These are phyloP conservation scores for Phytopythium sindhum DNA, from an alignment of 352 stramenopile genomes.

Conservation along the genomic window DNA sequence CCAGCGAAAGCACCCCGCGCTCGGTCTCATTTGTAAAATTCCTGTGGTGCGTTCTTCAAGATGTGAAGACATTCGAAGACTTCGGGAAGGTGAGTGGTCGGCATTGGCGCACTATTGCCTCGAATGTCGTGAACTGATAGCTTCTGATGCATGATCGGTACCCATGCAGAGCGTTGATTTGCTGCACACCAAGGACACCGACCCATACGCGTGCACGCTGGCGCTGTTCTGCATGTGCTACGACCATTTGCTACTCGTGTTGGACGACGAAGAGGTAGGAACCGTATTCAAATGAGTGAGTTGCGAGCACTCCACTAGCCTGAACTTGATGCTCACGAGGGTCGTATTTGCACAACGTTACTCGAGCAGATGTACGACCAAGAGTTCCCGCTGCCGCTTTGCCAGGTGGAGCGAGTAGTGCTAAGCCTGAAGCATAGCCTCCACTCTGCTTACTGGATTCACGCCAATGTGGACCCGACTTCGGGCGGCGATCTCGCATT, in stretches of 20 bases:
- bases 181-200: conserved; percentile 29
- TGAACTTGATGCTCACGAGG: conserved; percentile 1
- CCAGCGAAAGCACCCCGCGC: conserved; percentile 1
- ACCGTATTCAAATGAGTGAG: neutral
- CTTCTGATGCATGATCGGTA: conserved; percentile 16
- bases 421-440: conserved; percentile 54
- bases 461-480: conserved; percentile 25
- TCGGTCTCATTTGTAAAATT: conserved; percentile 41
- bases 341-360: neutral
- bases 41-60: conserved; percentile 63
- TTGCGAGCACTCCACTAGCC: neutral
- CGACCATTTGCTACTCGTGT: conserved; percentile 56
- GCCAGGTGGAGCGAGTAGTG: conserved; percentile 62
- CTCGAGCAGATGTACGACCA: conserved; percentile 56
- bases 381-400: conserved; percentile 60
- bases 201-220: conserved; percentile 47
- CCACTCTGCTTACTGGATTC: conserved; percentile 49
- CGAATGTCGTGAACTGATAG: neutral
- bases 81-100: conserved; percentile 34
- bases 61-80: conserved; percentile 47
- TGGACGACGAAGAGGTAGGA: conserved; percentile 69
- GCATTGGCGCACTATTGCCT: neutral
- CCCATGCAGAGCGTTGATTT: conserved; percentile 38
- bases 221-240: conserved; percentile 58
- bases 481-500: conserved; percentile 29